Evolutionary conservation across 2,329 filamentous ascomycete species (phyloP).

Genomic region (Phaeosphaeria sp.): DNA sequence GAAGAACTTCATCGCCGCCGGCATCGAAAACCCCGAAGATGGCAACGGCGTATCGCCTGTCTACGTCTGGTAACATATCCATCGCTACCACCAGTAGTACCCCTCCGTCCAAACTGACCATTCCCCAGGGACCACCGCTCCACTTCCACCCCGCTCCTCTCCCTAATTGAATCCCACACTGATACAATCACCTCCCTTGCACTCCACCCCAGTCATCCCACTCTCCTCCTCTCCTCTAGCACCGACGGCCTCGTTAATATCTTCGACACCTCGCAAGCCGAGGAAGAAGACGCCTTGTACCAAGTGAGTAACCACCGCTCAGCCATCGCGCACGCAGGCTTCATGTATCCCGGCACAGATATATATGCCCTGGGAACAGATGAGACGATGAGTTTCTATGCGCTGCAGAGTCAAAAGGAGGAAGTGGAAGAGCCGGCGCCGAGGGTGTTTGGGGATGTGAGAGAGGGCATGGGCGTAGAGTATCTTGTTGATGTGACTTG

Average conservation of each 20-base stretch:
- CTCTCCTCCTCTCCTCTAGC: conserved; percentile 74
- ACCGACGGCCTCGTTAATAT: conserved; percentile 82
- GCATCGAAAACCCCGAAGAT: conserved; percentile 70
- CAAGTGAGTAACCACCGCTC: conserved; percentile 80
- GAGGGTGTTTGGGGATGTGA: conserved; percentile 69
- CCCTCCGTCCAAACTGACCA: not conserved
- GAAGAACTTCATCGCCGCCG: conserved; percentile 69
- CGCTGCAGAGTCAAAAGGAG: conserved; percentile 68
- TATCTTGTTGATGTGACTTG: conserved; percentile 75
- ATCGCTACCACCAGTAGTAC: not conserved
- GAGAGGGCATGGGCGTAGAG: conserved; percentile 70
- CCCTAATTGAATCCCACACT: conserved; percentile 56
- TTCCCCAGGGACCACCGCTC: conserved; percentile 51
- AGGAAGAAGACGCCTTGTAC: conserved; percentile 78
- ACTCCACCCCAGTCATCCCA: conserved; percentile 66
- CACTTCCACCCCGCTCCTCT: conserved; percentile 41
- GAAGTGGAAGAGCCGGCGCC: conserved; percentile 61
- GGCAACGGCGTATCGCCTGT: conserved; percentile 52
- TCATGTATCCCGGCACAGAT: conserved; percentile 59
- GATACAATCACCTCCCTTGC: conserved; percentile 68
- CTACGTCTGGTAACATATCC: conserved; percentile 41
- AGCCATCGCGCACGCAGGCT: conserved; percentile 77
- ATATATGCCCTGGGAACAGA: conserved; percentile 79
- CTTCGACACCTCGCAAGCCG: conserved; percentile 67
- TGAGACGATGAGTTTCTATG: conserved; percentile 77